phyloP scores from a whole-genome alignment of 352 stramenopile genomes.

The Phytophthora litchii region DNA sequence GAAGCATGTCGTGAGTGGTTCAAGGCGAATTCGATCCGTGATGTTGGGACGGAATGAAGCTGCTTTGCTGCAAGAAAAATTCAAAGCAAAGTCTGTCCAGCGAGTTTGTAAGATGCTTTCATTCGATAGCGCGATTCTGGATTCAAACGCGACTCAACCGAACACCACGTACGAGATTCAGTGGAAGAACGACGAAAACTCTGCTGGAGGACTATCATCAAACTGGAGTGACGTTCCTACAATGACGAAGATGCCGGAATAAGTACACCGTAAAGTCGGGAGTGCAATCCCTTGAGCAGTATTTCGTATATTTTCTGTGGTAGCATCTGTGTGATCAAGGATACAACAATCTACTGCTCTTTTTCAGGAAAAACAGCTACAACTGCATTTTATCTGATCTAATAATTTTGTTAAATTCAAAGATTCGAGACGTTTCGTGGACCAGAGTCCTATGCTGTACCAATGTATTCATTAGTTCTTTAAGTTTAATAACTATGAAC shows the following conservation, averaged over 20 bases:
- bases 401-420: no score
- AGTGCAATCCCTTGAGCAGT: no score
- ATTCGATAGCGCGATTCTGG: neutral
- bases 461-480: no score
- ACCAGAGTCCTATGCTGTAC: no score
- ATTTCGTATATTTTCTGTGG: no score
- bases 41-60: constrained; percentile 17
- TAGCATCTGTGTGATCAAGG: no score
- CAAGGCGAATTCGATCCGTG: constrained; percentile 12
- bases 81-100: constrained; percentile 2
- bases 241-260: neutral
- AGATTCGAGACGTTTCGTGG: no score
- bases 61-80: neutral
- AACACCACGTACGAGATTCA: constrained; percentile 3
- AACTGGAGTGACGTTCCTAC: constrained; percentile 10
- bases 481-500: no score
- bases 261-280: neutral
- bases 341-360: no score
- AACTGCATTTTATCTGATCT: no score
- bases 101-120: neutral
- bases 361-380: no score
- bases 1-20: neutral
- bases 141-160: constrained; percentile 1
- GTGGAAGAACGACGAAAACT: neutral
- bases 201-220: constrained; percentile 5